phyloP scores from a whole-genome alignment of 352 stramenopile genomes.

The Phytophthora colocasiae region DNA sequence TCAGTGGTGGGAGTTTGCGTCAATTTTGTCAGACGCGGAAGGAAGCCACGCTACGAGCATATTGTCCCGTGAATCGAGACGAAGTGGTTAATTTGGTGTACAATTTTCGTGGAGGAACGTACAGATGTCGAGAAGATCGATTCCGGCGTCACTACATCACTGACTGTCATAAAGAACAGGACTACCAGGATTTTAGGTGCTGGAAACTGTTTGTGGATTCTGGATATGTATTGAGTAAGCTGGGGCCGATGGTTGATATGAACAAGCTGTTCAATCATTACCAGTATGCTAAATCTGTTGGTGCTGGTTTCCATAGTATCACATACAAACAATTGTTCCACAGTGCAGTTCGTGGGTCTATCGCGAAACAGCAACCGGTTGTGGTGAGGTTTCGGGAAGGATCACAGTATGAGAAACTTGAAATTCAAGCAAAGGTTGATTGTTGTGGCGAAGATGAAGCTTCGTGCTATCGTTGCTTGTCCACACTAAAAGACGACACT shows the following conservation, averaged over 20 bases:
- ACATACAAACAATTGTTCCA: conserved; percentile 22
- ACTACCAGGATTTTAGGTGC: conserved; percentile 10
- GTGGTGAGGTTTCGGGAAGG: conserved; percentile 26
- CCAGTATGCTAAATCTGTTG: background rate
- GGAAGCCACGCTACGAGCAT: background rate
- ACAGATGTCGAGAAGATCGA: conserved; percentile 16
- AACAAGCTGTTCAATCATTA: background rate
- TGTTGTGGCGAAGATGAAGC: conserved; percentile 12
- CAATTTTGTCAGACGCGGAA: conserved; percentile 20
- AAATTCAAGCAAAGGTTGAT: conserved; percentile 16
- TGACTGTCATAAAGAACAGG: conserved; percentile 10
- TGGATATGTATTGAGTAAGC: conserved; percentile 16
- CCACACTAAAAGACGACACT: conserved; percentile 9
- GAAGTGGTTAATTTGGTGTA: conserved; percentile 24
- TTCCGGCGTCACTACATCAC: conserved; percentile 31
- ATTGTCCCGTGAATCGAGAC: conserved; percentile 3
- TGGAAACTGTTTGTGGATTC: conserved; percentile 25
- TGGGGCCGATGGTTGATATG: background rate
- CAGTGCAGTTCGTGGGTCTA: conserved; percentile 15
- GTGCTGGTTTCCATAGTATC: background rate
- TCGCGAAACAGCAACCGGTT: conserved; percentile 15
- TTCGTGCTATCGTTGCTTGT: conserved; percentile 13
- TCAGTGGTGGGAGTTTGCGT: conserved; percentile 33
- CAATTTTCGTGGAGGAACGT: conserved; percentile 9
- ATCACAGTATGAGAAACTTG: conserved; percentile 23